These are phyloP conservation scores for Aspergillus bombycis DNA, from an alignment of 2,329 filamentous ascomycete genomes.

Conservation along the genomic window DNA sequence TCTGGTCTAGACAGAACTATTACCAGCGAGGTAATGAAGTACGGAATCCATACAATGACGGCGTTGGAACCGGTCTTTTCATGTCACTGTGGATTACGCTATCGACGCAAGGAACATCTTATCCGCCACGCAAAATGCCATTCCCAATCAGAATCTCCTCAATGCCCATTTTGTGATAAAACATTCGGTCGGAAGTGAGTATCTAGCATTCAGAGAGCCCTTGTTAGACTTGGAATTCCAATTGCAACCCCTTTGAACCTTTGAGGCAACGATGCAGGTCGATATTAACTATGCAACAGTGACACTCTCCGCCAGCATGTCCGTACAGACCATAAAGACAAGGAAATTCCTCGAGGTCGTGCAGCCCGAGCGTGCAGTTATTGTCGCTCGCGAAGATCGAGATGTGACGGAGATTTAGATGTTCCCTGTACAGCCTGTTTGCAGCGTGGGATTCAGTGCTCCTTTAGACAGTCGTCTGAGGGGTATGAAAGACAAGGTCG, in stretches of 20 bases:
- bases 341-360: constrained; percentile 8
- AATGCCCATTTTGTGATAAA: constrained; percentile 21
- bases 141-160: neutral
- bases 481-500: no score
- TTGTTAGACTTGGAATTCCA: no score
- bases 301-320: constrained; percentile 26
- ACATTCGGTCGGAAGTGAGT: constrained; percentile 17
- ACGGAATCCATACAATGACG: neutral
- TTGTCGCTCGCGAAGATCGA: constrained; percentile 18
- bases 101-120: constrained; percentile 23
- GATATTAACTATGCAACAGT: neutral
- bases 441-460: neutral
- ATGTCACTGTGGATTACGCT: constrained; percentile 17
- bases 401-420: no score
- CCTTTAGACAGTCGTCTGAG: neutral
- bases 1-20: neutral
- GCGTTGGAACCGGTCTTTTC: neutral
- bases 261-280: no score
- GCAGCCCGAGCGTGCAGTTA: constrained; percentile 17
- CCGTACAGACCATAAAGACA: constrained; percentile 17
- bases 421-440: neutral
- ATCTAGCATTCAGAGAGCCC: neutral
- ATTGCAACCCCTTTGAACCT: no score
- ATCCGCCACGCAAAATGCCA: constrained; percentile 17
- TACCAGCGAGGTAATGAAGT: neutral